Conservation (phyloP, 805 yeast species). For the Candida fluviatilis region DNA sequence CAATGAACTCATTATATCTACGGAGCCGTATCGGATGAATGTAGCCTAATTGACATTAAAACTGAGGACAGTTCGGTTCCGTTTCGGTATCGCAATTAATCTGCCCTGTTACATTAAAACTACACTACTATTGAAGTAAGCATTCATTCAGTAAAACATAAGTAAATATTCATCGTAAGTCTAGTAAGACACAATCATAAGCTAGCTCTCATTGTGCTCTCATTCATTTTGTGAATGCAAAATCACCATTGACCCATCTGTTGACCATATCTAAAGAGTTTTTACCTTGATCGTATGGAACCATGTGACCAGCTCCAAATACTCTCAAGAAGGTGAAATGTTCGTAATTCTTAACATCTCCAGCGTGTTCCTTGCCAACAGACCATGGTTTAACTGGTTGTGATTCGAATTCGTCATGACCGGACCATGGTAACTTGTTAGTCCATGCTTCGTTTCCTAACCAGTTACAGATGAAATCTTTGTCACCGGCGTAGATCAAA, state of each 20-base stretch:
- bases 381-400: slow-evolving; percentile 42
- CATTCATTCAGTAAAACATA: background rate
- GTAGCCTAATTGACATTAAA: too few relatives aligned
- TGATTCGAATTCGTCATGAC: slow-evolving; percentile 43
- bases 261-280: slow-evolving; percentile 75
- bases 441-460: slow-evolving; percentile 86
- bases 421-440: slow-evolving; percentile 61
- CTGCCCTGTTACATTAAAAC: background rate
- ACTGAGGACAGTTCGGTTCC: too few relatives aligned
- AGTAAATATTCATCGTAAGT: background rate
- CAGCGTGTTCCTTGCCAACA: slow-evolving; percentile 42
- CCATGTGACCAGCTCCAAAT: slow-evolving; percentile 94
- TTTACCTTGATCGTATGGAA: slow-evolving; percentile 84
- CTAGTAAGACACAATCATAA: too few relatives aligned
- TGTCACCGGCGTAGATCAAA: slow-evolving; percentile 89
- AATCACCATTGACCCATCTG: slow-evolving; percentile 77
- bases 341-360: slow-evolving; percentile 70
- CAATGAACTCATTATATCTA: too few relatives aligned
- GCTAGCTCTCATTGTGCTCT: background rate
- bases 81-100: background rate
- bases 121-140: background rate
- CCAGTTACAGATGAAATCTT: slow-evolving; percentile 92
- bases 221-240: slow-evolving; percentile 7
- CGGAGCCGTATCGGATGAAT: too few relatives aligned
- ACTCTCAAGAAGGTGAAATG: slow-evolving; percentile 79